phyloP scores from a whole-genome alignment of 2,329 filamentous ascomycete species.

The Cordyceps sp. region DNA sequence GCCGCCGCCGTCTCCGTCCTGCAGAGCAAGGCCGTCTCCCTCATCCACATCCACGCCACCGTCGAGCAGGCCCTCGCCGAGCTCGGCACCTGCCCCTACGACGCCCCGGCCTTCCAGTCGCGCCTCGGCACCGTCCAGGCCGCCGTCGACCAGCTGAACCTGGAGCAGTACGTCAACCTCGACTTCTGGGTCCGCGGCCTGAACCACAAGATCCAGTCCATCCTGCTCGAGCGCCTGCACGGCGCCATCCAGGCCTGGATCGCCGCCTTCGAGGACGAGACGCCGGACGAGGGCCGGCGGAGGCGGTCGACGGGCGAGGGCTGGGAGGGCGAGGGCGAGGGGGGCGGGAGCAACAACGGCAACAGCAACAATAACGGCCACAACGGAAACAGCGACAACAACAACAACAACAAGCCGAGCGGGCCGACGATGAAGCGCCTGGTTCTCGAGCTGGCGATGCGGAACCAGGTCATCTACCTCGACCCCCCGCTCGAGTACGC shows the following conservation, averaged over 20 bases:
- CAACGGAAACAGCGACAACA: too few relatives aligned
- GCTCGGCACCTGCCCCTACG: slow-evolving; percentile 71
- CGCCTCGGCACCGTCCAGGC: slow-evolving; percentile 77
- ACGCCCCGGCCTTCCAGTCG: slow-evolving; percentile 59
- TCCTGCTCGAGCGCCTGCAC: slow-evolving; percentile 67
- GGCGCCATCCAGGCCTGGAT: slow-evolving; percentile 80
- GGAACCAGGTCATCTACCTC: slow-evolving; percentile 92
- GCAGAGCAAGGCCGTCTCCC: slow-evolving; percentile 69
- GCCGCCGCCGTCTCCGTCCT: slow-evolving; percentile 73
- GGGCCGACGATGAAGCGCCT: slow-evolving; percentile 54
- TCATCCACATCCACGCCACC: slow-evolving; percentile 65
- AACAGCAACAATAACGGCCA: too few relatives aligned
- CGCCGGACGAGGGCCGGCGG: slow-evolving; percentile 33
- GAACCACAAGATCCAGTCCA: slow-evolving; percentile 70
- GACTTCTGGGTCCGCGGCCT: slow-evolving; percentile 76
- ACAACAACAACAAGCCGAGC: slow-evolving; percentile 28
- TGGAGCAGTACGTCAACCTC: slow-evolving; percentile 92
- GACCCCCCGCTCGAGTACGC: slow-evolving; percentile 88
- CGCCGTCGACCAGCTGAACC: slow-evolving; percentile 86
- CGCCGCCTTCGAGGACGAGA: slow-evolving; percentile 56
- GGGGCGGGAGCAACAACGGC: too few relatives aligned
- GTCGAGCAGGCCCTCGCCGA: slow-evolving; percentile 70
- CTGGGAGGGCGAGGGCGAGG: too few relatives aligned
- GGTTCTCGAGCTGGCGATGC: slow-evolving; percentile 89
- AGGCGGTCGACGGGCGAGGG: slow-evolving; percentile 30